Base-by-base conservation (phyloP, 2,329 filamentous ascomycete species). In the Fusarium xylarioides region DNA sequence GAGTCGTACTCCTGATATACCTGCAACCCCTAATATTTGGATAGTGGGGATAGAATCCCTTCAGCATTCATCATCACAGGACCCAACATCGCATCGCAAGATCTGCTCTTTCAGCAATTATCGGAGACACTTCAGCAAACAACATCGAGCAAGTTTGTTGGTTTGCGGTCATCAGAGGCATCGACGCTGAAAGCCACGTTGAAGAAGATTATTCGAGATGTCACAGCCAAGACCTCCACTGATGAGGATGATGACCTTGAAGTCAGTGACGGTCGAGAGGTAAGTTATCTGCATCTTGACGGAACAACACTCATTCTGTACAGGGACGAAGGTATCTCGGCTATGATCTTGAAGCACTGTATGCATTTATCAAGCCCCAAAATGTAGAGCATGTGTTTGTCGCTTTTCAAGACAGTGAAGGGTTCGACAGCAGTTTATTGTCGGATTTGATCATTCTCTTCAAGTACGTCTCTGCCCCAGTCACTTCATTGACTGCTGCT, bases 341-440 rank as follows among this genome's bases (percentile, higher is more conserved):
- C 75, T 96, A 95, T 79, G 94, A 96, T 77, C 86, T 96, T 21
- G 91, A 93, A 75, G 90, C 92, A 30, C 81, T 96, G 35, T 83
- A 91, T 68, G 86, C 88, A 32, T 91, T 88, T 80, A 85, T 91
- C 19, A 86, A 85, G 66, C 83, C 85, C 14, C 86, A 87, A 42
- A 80, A 82, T 30, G 87, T 86, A 35, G 82, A 87, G 44, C 89
- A 90, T 74, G 87, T 95, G 15, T 87, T 94, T 57, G 85, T 97
- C 54, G 90, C 92, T 1, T 90, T 96, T 66, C 91, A 95, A 79
- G 93, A 96, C 77, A 94, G 92, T 70, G 94, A 96, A 81, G 93
- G 91, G 1, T 95, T 96, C 78, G 93, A 95, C 75, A 89, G 89
- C 52, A 84, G 84, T 35, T 81, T 96, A n/a, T 83, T 97, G 18